Evolutionary conservation across 345 rosid genomes (phyloP).

Genomic region (Odontarrhena argentea): DNA sequence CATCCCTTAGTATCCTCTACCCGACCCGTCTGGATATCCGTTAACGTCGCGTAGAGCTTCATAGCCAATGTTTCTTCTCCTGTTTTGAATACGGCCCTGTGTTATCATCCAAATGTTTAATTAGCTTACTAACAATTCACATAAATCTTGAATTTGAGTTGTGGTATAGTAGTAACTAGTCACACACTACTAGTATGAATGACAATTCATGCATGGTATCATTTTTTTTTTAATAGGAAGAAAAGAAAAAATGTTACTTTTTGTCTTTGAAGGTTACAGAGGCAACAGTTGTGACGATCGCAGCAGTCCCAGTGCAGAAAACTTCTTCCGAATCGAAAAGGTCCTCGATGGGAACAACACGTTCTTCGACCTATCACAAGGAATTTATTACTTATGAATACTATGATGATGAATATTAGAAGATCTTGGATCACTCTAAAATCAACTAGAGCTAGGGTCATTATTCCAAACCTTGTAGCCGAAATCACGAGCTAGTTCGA

Average conservation of each 20-base stretch:
- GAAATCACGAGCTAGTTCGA: slow-evolving; percentile 70
- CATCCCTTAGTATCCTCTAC: slow-evolving; percentile 40
- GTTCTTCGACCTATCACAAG: slow-evolving; percentile 36
- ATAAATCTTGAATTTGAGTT: no score
- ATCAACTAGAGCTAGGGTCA: no score
- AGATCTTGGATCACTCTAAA: no score
- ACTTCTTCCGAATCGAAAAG: slow-evolving; percentile 76
- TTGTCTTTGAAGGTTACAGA: slow-evolving; percentile 35
- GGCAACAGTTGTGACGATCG: slow-evolving; percentile 70
- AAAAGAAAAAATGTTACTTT: slow-evolving; percentile 11
- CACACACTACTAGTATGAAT: no score
- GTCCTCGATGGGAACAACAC: slow-evolving; percentile 38
- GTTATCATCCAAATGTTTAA: slow-evolving; percentile 1
- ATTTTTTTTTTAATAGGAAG: no score
- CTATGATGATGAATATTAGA: no score
- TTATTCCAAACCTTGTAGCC: slow-evolving; percentile 63
- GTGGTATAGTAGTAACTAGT: no score
- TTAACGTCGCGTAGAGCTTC: slow-evolving; percentile 35
- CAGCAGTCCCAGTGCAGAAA: slow-evolving; percentile 83
- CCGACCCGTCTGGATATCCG: slow-evolving; percentile 38
- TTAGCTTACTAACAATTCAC: not conserved
- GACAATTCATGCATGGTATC: no score
- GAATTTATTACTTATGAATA: no score
- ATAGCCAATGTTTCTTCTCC: slow-evolving; percentile 32
- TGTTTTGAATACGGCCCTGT: slow-evolving; percentile 38